These are phyloP conservation scores for Pichia sp. DNA, from an alignment of 1,139 yeast genomes.

Conservation along the genomic window DNA sequence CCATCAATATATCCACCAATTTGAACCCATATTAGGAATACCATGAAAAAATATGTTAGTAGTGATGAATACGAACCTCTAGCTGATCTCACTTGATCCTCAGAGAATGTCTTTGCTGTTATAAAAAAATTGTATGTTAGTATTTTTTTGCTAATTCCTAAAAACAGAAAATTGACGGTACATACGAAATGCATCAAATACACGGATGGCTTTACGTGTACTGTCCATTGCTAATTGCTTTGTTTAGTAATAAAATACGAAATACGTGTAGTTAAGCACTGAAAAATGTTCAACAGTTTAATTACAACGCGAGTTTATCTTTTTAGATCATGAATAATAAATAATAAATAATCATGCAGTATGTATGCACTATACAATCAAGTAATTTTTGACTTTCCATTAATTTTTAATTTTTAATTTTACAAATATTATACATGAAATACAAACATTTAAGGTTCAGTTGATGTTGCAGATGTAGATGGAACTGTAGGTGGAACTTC, in stretches of 20 bases:
- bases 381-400: not conserved
- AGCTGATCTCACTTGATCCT: slow-evolving; percentile 65
- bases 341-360: too few relatives aligned
- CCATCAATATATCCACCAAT: slow-evolving; percentile 85
- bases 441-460: not conserved
- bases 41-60: slow-evolving; percentile 49
- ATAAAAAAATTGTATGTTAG: not conserved
- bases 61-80: slow-evolving; percentile 78
- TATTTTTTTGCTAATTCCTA: not conserved
- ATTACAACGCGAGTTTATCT: too few relatives aligned
- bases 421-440: not conserved
- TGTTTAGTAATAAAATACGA: too few relatives aligned
- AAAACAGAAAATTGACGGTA: not conserved
- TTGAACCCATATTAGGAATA: slow-evolving; percentile 79
- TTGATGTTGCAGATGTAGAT: not conserved
- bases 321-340: too few relatives aligned
- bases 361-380: too few relatives aligned
- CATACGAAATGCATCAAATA: slow-evolving; percentile 70
- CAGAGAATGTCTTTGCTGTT: slow-evolving; percentile 69
- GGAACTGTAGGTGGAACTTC: not conserved
- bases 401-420: too few relatives aligned
- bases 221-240: slow-evolving; percentile 19
- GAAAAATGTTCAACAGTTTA: not conserved
- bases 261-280: not conserved
- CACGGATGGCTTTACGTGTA: slow-evolving; percentile 36